Base-by-base conservation (phyloP, 306 rosid species). In the Cicer yamashitae region DNA sequence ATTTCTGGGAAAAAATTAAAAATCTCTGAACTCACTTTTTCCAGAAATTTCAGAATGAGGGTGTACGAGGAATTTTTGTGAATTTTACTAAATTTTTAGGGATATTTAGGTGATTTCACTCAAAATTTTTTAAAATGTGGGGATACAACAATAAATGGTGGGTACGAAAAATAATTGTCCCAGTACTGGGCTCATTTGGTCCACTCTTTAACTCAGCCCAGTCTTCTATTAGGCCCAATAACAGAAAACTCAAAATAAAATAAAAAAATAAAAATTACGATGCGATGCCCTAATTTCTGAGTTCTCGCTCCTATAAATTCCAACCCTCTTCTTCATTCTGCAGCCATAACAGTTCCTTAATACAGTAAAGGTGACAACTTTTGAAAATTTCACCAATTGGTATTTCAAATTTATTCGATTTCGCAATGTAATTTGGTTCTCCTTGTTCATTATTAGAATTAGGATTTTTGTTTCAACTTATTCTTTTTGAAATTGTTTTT, bases 261-360 rank as follows among this genome's bases (percentile, higher is more conserved):
- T 20, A 20, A 20, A 20, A 48, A 50, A 13, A 50, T 47, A 25
- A 25, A 25, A 25, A 0, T 25, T 25, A 25, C 4, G 34, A 11
- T 64, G 75, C 7, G 39, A 54, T 46, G 82, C 87, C 90, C 90
- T 86, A 84, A 79, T 68, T 84, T 68, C 37, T 1, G 10, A 52
- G 44, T 50, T 17, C 47, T 41, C 12, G 11, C 34, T 54, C 77
- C 54, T 61, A 81, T 86, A 86, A 75, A 45, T 70, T 69, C 25
- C 60, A 67, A 15, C 3, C 43, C 75, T 15, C 18, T 7, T 22
- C 11, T 0, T 2, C 10, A 1, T 15, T 45, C 6, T 7, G 18
- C 14, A 11, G 6, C 11, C 3, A 1, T 2, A 50, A 5, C 62
- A 4, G 4, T 58, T 51, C 48, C 18, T 0, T 25, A 25, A 2